A percentile compares a stretch with the other conserved stretches of the same genome.
Conservation (phyloP, 83 land plant species). For the Picea mariana region DNA sequence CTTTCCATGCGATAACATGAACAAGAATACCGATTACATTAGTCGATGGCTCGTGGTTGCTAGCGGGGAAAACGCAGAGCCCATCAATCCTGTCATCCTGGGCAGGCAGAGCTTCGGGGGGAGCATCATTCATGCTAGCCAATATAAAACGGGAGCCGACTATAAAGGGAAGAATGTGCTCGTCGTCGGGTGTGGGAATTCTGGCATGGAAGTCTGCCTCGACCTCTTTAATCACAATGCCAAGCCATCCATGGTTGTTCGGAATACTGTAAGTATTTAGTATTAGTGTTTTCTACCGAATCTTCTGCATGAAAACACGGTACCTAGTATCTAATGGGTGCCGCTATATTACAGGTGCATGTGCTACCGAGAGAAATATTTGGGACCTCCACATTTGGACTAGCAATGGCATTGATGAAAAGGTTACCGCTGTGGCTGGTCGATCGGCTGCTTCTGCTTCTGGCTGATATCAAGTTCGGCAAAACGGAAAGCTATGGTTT, state of each 20-base stretch:
- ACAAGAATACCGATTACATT: conserved; percentile 28
- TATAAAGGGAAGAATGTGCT: conserved; percentile 51
- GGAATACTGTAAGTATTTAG: conserved; percentile 57
- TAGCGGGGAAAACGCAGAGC: conserved; percentile 85
- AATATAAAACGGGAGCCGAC: conserved; percentile 58
- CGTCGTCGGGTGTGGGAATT: conserved; percentile 85
- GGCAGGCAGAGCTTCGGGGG: conserved; percentile 64
- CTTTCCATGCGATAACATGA: background rate
- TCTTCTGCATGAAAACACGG: background rate
- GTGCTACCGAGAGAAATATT: conserved; percentile 71
- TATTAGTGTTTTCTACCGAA: background rate
- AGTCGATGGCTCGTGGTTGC: conserved; percentile 71
- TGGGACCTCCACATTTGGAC: conserved; percentile 59
- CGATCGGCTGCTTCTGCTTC: conserved; percentile 46
- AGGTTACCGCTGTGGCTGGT: conserved; percentile 54
- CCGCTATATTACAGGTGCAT: conserved; percentile 46
- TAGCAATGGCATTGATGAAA: conserved; percentile 54
- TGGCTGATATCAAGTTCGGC: conserved; percentile 42
- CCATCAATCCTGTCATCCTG: conserved; percentile 41
- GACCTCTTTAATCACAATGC: conserved; percentile 74
- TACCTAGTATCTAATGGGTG: background rate
- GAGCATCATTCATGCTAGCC: conserved; percentile 44
- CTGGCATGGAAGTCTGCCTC: conserved; percentile 79
- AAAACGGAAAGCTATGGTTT: conserved; percentile 51
- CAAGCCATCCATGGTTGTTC: conserved; percentile 60